Evolutionary conservation across 129 eudicot species (phyloP), one percentile per base, ranked within the genome.

Genomic region (Rutidosis leptorrhynchoides): DNA sequence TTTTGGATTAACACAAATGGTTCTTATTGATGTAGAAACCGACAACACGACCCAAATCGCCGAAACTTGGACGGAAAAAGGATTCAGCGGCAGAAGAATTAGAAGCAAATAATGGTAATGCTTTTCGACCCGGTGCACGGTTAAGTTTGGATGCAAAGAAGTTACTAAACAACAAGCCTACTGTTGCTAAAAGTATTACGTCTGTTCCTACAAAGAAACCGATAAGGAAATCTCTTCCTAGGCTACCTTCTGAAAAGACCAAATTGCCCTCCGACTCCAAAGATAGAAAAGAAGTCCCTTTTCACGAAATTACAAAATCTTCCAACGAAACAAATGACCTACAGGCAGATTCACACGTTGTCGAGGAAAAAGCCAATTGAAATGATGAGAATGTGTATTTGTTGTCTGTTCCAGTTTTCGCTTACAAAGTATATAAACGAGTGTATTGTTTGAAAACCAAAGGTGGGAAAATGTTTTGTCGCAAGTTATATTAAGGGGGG

Each of bases 11-110:
- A 57, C 62, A 5, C 35, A 57, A 58, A 58, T 58, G 37, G 62
- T 57, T 57, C 4, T 16, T 51, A 45, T 63, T 73, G 53, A 79
- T 77, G 68, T 71, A 94, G 99, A 94, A 84, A 61, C 99, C 99
- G 4, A 82, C 99, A 62, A 94, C 99, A 40, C 87, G 99, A 33
- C 77, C 99, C 12, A 89, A 82, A 69, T 89, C 96, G 33, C 96
- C 96, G 22, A 89, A 89, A 73, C 86, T 90, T 74, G 97, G 95
- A 56, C 80, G 95, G 63, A 90, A 82, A 69, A 91, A 90, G 80
- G 76, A 75, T 42, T 76, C 88, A 21, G 70, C 82, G 6, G 64
- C 74, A 3, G 63, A 69, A 67, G 89, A 83, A 14, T 35, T 84
- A 17, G 90, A 83, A 72, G 84, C 70, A 54, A 80, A 81, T 55